Evolutionary conservation across 129 eudicot species (phyloP), one percentile per base, ranked within the genome.

Genomic region (Artemisia annua): DNA sequence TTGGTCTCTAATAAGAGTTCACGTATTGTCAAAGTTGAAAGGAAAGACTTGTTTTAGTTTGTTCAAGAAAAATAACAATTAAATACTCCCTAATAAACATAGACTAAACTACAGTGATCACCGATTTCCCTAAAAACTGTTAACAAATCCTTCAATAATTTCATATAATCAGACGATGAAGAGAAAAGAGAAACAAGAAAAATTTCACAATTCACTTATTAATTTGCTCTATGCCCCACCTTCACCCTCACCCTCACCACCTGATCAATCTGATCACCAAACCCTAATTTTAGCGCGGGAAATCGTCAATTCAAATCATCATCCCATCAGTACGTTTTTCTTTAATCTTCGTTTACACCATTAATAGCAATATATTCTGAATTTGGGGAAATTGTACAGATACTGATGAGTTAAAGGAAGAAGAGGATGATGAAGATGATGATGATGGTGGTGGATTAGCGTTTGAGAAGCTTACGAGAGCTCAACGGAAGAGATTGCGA

Each of bases 401-500:
- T 75, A 73, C 75, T 48, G 78, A 71, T 63, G 84, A 51, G 54
- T 67, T 76, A 35, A 85, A 67, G 6, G 78, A 61, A 68, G 85
- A 73, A 30, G 77, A 77, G 13, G 66, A 20, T 18, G 65, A 7
- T 78, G 59, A 39, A 62, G 79, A 16, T 68, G 77, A 71, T 9
- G 78, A 63, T 2, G 83, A 77, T 46, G 82, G 72, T 3, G 76
- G 5, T 35, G 75, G 75, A 66, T 15, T 52, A 49, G 87, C 76
- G 61, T 20, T 74, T 4, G 52, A 59, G 58, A 90, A 90, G 82
- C 75, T 85, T 48, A 87, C 91, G 5, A 83, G 96, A 73, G 93
- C 96, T 46, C 94, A 85, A 66, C 75, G 94, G 74, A 90, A 90
- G 83, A 74, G 89, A 78, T 81, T 87, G 58, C 88, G 94, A 14